Conservation (phyloP, 768 basidiomycete genomes). For the Auricularia sp. region DNA sequence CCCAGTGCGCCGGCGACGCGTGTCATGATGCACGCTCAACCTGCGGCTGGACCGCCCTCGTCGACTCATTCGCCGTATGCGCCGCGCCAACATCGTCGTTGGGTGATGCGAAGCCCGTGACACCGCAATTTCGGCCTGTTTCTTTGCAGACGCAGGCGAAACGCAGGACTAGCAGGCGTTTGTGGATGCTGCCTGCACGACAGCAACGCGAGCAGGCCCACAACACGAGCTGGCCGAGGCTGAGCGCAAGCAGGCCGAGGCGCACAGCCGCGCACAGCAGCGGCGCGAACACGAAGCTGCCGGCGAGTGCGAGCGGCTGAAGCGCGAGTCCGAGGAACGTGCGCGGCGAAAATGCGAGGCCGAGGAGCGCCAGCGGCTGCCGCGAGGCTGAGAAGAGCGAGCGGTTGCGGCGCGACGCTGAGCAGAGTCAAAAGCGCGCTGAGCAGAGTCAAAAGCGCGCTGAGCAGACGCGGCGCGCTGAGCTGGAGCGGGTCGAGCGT, state of each 20-base stretch:
- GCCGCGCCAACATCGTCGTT: no score
- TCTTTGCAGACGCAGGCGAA: no score
- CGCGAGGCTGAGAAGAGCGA: slow-evolving; percentile 5
- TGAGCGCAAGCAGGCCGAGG: slow-evolving; percentile 12
- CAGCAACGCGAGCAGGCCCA: no score
- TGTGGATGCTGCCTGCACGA: no score
- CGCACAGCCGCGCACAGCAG: slow-evolving; percentile 11
- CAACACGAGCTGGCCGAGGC: background rate
- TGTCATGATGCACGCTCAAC: no score
- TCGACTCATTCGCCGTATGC: no score
- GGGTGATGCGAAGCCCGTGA: background rate
- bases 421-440: slow-evolving; percentile 15
- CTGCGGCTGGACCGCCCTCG: no score
- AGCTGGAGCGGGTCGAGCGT: background rate
- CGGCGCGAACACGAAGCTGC: slow-evolving; percentile 7
- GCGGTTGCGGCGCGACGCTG: no score
- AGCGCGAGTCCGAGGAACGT: slow-evolving; percentile 58
- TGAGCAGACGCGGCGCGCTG: background rate
- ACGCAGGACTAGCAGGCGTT: no score
- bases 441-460: no score
- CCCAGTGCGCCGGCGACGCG: no score
- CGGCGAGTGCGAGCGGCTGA: slow-evolving; percentile 16
- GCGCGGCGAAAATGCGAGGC: slow-evolving; percentile 6
- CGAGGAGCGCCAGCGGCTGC: slow-evolving; percentile 4
- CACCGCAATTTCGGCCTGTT: no score